These are phyloP conservation scores for Diddensiella santjacobensis DNA, from an alignment of 805 yeast species.

Conservation along the genomic window DNA sequence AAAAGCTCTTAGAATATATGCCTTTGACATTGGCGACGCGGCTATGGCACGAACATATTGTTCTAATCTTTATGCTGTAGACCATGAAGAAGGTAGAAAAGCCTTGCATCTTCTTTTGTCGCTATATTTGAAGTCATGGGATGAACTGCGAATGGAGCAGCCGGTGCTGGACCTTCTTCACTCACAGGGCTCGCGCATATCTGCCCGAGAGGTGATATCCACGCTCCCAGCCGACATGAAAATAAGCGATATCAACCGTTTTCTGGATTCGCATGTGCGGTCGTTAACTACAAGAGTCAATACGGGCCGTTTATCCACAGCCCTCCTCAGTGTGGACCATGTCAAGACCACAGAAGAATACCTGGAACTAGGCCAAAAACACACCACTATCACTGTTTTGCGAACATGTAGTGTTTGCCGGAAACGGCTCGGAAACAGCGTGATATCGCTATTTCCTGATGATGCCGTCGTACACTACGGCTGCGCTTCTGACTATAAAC, in stretches of 20 bases:
- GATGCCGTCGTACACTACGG: constrained; percentile 53
- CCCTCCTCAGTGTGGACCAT: constrained; percentile 52
- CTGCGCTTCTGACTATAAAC: constrained; percentile 37
- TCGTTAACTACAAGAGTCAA: constrained; percentile 39
- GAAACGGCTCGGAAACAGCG: constrained; percentile 51
- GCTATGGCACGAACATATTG: constrained; percentile 61
- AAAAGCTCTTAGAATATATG: constrained; percentile 58
- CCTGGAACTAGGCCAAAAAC: constrained; percentile 37
- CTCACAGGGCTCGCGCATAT: constrained; percentile 47
- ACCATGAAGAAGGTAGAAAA: constrained; percentile 39
- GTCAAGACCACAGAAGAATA: constrained; percentile 44
- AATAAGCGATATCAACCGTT: constrained; percentile 40
- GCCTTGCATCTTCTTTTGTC: constrained; percentile 51
- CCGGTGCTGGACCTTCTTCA: constrained; percentile 41
- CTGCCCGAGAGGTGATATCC: constrained; percentile 42
- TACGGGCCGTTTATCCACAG: constrained; percentile 41
- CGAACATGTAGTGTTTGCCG: constrained; percentile 57
- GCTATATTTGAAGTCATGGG: constrained; percentile 28
- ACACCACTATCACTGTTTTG: constrained; percentile 40
- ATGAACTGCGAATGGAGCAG: constrained; percentile 29
- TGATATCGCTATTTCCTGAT: constrained; percentile 47
- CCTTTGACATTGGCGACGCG: constrained; percentile 53
- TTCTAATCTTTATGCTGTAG: constrained; percentile 41
- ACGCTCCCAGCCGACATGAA: constrained; percentile 51
- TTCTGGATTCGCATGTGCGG: constrained; percentile 45